phyloP scores from a whole-genome alignment of 2,329 filamentous ascomycete species.

The Cladophialophora exuberans region DNA sequence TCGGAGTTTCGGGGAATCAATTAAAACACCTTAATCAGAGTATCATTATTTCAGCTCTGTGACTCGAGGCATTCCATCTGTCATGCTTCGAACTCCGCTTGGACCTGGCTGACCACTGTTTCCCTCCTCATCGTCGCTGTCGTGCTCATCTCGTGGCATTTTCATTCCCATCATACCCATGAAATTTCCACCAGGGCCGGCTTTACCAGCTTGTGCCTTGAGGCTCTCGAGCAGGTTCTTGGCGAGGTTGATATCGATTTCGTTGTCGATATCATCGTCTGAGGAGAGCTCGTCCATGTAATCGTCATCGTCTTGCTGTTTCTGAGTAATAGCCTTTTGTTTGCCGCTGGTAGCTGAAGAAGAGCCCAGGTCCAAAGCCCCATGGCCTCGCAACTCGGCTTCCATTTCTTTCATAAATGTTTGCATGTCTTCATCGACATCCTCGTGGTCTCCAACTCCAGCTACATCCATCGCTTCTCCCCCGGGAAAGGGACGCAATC shows the following conservation, averaged over 20 bases:
- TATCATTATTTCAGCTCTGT: slow-evolving; percentile 6
- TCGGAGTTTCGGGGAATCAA: neutral
- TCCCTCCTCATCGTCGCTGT: slow-evolving; percentile 15
- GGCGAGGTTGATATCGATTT: slow-evolving; percentile 84
- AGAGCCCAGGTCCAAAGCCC: slow-evolving; percentile 46
- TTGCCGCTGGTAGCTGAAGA: slow-evolving; percentile 32
- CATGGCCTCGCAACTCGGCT: slow-evolving; percentile 50
- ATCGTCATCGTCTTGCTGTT: slow-evolving; percentile 25
- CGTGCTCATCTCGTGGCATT: slow-evolving; percentile 20
- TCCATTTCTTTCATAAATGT: slow-evolving; percentile 51
- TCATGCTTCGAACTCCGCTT: slow-evolving; percentile 10
- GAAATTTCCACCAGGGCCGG: slow-evolving; percentile 85
- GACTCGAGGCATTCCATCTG: neutral
- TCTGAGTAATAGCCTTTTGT: slow-evolving; percentile 28
- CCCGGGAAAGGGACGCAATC: slow-evolving; percentile 11
- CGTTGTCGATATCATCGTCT: slow-evolving; percentile 58
- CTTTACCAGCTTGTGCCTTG: slow-evolving; percentile 82
- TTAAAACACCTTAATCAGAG: no score
- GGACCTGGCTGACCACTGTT: slow-evolving; percentile 19
- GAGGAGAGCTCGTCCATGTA: slow-evolving; percentile 28
- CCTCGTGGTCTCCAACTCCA: slow-evolving; percentile 48
- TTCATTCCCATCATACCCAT: slow-evolving; percentile 72
- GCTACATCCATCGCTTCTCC: slow-evolving; percentile 24
- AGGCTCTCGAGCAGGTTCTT: slow-evolving; percentile 92
- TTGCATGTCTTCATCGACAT: slow-evolving; percentile 54